Evolutionary conservation across 2,329 filamentous ascomycete genomes (phyloP).

Genomic region (Penicillium sp.): DNA sequence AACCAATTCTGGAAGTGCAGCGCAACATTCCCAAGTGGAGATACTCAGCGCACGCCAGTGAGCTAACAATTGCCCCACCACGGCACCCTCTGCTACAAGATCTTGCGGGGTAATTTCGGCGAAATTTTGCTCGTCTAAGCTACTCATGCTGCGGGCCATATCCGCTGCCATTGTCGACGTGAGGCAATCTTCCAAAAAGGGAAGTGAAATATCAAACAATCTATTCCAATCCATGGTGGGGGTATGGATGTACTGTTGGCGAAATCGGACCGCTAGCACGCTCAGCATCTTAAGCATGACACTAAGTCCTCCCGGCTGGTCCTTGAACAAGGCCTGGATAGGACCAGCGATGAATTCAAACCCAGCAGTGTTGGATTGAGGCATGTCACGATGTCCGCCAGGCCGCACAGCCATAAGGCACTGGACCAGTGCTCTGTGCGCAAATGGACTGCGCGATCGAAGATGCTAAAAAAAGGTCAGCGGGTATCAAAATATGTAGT

Average conservation of each 20-base stretch:
- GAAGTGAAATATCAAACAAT: conserved; percentile 33
- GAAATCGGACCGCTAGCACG: conserved; percentile 38
- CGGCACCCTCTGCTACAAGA: conserved; percentile 25
- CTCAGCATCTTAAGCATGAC: conserved; percentile 38
- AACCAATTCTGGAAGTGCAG: conserved; percentile 35
- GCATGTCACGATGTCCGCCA: conserved; percentile 14
- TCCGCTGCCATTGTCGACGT: conserved; percentile 32
- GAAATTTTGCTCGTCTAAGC: conserved; percentile 33
- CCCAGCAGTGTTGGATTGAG: conserved; percentile 14
- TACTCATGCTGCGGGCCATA: conserved; percentile 35
- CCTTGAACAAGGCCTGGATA: conserved; percentile 39
- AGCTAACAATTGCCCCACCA: conserved; percentile 22
- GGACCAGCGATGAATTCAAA: conserved; percentile 41
- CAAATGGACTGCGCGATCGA: conserved; percentile 38
- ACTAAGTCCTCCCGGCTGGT: conserved; percentile 31
- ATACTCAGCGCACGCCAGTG: conserved; percentile 36
- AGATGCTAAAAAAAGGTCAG: conserved; percentile 30
- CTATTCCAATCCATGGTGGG: conserved; percentile 36
- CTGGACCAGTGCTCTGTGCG: conserved; percentile 35
- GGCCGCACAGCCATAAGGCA: conserved; percentile 30
- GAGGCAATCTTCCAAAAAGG: conserved; percentile 38
- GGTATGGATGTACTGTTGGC: conserved; percentile 35
- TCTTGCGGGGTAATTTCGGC: conserved; percentile 25
- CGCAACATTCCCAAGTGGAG: conserved; percentile 41
- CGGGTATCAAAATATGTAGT: too few species aligned